Conservation (phyloP, 2,329 filamentous ascomycete genomes). For the Talaromyces sp. region DNA sequence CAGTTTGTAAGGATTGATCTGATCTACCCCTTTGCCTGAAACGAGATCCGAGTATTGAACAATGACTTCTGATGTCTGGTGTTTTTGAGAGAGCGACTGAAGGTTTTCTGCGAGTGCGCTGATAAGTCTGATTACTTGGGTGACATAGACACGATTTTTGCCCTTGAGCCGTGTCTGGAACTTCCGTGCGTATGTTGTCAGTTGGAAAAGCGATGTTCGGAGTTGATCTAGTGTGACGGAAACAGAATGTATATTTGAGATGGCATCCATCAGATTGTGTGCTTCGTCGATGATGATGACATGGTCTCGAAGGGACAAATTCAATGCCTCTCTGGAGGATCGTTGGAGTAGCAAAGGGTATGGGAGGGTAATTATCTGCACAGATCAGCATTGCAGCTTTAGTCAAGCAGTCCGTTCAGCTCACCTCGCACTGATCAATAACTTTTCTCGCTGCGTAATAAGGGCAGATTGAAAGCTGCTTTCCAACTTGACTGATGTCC, state of each 20-base stretch:
- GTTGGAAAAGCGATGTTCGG: conserved; percentile 66
- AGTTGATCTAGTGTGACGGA: conserved; percentile 72
- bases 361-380: conserved; percentile 77
- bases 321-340: conserved; percentile 80
- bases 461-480: conserved; percentile 76
- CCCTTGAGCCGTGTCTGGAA: conserved; percentile 88
- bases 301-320: conserved; percentile 79
- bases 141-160: conserved; percentile 85
- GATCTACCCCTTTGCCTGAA: conserved; percentile 80
- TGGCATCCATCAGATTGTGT: conserved; percentile 95
- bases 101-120: conserved; percentile 73
- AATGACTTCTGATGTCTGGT: conserved; percentile 58
- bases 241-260: conserved; percentile 80
- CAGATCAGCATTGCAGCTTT: neutral
- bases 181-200: conserved; percentile 77
- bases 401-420: conserved; percentile 19
- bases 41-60: conserved; percentile 71
- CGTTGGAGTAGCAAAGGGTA: conserved; percentile 88
- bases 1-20: conserved; percentile 90
- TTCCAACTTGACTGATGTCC: conserved; percentile 76
- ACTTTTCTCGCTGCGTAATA: conserved; percentile 92
- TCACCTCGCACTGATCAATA: conserved; percentile 71
- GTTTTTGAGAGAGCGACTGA: conserved; percentile 45
- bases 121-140: conserved; percentile 78
- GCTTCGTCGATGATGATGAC: conserved; percentile 96